Conservation (phyloP, 495 filamentous ascomycete genomes). For the Aspergillus sclerotioniger region DNA sequence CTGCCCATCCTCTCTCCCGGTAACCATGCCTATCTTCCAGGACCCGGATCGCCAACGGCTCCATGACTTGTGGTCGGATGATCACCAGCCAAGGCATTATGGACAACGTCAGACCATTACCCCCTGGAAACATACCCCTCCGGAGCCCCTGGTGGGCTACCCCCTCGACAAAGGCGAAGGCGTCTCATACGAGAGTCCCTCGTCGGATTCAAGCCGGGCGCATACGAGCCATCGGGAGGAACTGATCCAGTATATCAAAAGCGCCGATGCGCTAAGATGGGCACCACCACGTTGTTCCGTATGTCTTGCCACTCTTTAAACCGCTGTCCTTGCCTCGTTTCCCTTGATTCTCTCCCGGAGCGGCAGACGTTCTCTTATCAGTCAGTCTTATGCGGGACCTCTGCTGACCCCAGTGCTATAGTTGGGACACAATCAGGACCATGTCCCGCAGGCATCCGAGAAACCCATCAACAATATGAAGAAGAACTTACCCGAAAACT, state of each 20-base stretch:
- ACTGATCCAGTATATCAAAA: constrained; percentile 83
- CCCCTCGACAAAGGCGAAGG: constrained; percentile 9
- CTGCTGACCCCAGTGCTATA: constrained; percentile 11
- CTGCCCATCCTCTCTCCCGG: constrained; percentile 5
- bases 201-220: constrained; percentile 14
- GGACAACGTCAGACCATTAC: constrained; percentile 17
- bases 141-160: constrained; percentile 4
- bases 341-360: background rate
- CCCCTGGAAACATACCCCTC: constrained; percentile 17
- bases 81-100: constrained; percentile 18
- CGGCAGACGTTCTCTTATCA: background rate
- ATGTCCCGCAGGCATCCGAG: constrained; percentile 7
- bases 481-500: constrained; percentile 11
- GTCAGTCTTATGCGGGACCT: background rate
- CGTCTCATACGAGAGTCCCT: background rate
- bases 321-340: background rate
- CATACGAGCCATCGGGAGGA: constrained; percentile 61
- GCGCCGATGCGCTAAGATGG: constrained; percentile 75
- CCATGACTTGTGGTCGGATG: constrained; percentile 30
- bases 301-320: constrained; percentile 30
- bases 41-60: constrained; percentile 36
- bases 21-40: constrained; percentile 43
- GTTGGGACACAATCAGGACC: constrained; percentile 16
- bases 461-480: constrained; percentile 9
- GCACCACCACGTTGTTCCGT: constrained; percentile 62